Conservation (phyloP, 805 yeast species). For the Isabelozyma heimii region DNA sequence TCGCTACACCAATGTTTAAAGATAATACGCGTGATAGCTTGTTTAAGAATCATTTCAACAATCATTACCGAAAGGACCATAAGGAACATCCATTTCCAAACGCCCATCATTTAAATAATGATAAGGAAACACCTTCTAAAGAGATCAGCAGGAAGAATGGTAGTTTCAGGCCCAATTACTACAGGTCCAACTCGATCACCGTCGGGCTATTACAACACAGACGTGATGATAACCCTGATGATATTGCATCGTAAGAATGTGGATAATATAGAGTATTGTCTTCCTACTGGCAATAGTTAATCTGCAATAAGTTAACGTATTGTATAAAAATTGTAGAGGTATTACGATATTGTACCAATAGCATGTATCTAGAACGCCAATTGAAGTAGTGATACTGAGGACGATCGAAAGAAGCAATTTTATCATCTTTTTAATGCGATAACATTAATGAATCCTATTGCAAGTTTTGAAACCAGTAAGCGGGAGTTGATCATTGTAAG, state of each 20-base stretch:
- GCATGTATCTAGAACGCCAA: not conserved
- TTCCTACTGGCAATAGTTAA: no score
- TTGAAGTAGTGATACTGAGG: no score
- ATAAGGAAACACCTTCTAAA: slow-evolving; percentile 23
- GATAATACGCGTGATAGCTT: slow-evolving; percentile 8
- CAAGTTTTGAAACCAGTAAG: no score
- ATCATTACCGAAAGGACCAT: slow-evolving; percentile 51
- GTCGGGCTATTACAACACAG: slow-evolving; percentile 36
- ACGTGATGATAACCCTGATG: not conserved
- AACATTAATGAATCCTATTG: no score
- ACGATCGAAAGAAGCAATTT: no score
- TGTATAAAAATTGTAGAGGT: no score
- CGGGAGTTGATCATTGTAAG: no score
- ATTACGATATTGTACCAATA: not conserved
- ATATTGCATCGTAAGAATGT: not conserved
- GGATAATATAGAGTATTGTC: not conserved
- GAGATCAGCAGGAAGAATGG: slow-evolving; percentile 13
- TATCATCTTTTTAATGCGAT: no score
- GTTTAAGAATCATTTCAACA: slow-evolving; percentile 30
- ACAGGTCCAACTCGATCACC: slow-evolving; percentile 39
- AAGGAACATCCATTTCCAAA: slow-evolving; percentile 37
- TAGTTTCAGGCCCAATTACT: slow-evolving; percentile 23
- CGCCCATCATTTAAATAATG: slow-evolving; percentile 37
- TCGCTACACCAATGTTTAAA: slow-evolving; percentile 11
- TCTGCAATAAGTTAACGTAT: no score